phyloP scores from a whole-genome alignment of 1,139 yeast genomes.

The Lodderomyces elongisporus region DNA sequence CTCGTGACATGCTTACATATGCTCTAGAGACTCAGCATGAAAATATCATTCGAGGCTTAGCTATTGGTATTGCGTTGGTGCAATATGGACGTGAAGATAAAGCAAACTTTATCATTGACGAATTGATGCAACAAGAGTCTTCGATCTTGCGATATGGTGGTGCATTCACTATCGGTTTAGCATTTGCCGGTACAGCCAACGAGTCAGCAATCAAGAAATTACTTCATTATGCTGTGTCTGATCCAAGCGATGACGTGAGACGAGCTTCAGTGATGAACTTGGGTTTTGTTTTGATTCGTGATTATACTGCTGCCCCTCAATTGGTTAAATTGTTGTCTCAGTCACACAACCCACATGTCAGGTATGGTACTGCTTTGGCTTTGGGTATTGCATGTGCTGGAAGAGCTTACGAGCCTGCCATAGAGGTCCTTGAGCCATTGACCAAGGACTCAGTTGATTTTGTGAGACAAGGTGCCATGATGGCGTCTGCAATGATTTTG shows the following conservation, averaged over 20 bases:
- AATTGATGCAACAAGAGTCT: constrained; percentile 68
- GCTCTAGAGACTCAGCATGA: constrained; percentile 97
- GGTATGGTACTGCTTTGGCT: constrained; percentile 98
- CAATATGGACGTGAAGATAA: constrained; percentile 82
- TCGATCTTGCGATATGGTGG: constrained; percentile 93
- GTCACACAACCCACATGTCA: constrained; percentile 95
- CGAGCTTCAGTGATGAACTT: constrained; percentile 93
- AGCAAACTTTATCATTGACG: constrained; percentile 69
- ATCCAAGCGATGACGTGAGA: constrained; percentile 93
- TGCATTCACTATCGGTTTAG: constrained; percentile 87
- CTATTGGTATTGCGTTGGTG: constrained; percentile 82
- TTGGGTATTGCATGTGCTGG: constrained; percentile 98
- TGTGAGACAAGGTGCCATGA: constrained; percentile 96
- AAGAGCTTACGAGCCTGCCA: constrained; percentile 80
- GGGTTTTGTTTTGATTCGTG: constrained; percentile 87
- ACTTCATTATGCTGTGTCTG: constrained; percentile 92
- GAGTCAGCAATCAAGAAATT: constrained; percentile 80
- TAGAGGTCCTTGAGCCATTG: constrained; percentile 88
- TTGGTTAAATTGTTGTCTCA: constrained; percentile 90
- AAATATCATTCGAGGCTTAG: constrained; percentile 86
- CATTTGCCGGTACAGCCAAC: constrained; percentile 95
- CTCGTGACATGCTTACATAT: constrained; percentile 80
- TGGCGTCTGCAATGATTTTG: constrained; percentile 87
- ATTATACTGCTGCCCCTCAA: constrained; percentile 90
- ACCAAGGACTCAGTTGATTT: constrained; percentile 93